Evolutionary conservation across 116 monocot genomes (phyloP), one percentile per base, ranked within the genome.

Genomic region (Dioscorea cayenensis): DNA sequence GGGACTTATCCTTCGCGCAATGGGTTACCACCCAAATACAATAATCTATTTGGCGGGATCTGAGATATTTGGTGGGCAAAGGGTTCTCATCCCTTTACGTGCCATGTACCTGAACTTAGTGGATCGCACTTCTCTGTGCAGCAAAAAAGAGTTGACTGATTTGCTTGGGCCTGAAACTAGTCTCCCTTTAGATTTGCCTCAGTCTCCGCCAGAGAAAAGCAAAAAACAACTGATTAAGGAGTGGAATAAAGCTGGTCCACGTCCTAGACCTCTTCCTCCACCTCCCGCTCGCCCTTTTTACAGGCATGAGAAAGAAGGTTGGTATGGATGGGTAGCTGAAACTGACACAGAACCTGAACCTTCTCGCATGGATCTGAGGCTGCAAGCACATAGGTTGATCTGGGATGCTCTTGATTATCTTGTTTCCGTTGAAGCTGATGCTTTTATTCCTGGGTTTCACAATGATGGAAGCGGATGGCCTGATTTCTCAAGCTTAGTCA

Each of bases 361-460:
- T 68, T 80, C 88, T 12, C 83, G 73, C 28, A 48, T 67, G 29
- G 88, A 92, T 81, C 71, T 90, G 49, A 86, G 97, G 63, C 79
- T 49, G 66, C 80, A 84, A 76, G 88, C 97, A 69, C 97, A 93
- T 75, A 76, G 83, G 58, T 75, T 97, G 74, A 77, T 97, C 0
- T 97, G 93, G 93, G 88, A 97, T 81, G 97, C 97, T 60, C 90
- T 97, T 62, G 97, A 97, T 81, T 97, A 92, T 83, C 80, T 82
- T 78, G 88, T 97, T 29, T 87, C 97, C 51, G 85, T 93, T 72
- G 86, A 92, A 83, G 93, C 97, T 23, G 97, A 97, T 82, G 90
- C 87, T 58, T 97, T 90, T 64, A 93, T 97, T 66, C 92, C 97
- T 66, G 97, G 93, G 21, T 97, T 93, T 76, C 77, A 90, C 59